Evolutionary conservation across 768 basidiomycete genomes (phyloP).

Genomic region (Mycena sanguinolenta): DNA sequence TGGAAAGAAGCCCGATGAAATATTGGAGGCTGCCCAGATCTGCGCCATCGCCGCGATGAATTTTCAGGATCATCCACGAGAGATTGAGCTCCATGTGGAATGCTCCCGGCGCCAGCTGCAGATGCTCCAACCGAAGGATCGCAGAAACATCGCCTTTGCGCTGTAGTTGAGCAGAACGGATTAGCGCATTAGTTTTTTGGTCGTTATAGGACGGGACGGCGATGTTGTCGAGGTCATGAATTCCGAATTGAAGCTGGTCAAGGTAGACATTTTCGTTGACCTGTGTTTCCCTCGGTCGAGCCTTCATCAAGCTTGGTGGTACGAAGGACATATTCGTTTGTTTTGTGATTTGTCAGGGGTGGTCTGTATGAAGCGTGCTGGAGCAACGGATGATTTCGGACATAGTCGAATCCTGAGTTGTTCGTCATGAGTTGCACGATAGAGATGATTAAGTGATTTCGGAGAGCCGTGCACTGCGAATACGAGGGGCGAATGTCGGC

Average conservation of each 20-base stretch:
- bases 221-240: slow-evolving; percentile 9
- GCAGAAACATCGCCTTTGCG: slow-evolving; percentile 25
- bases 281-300: slow-evolving; percentile 22
- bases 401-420: background rate
- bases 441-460: background rate
- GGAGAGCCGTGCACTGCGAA: background rate
- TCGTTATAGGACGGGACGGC: slow-evolving; percentile 23
- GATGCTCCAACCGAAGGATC: slow-evolving; percentile 17
- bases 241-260: slow-evolving; percentile 26
- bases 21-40: slow-evolving; percentile 34
- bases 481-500: background rate
- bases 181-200: slow-evolving; percentile 26
- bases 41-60: slow-evolving; percentile 17
- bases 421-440: background rate
- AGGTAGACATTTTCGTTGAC: slow-evolving; percentile 32
- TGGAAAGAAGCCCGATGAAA: slow-evolving; percentile 36
- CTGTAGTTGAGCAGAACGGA: slow-evolving; percentile 19
- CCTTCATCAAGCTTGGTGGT: slow-evolving; percentile 29
- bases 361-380: slow-evolving; percentile 9
- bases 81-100: slow-evolving; percentile 41
- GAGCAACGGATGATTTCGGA: background rate
- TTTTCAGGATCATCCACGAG: slow-evolving; percentile 29
- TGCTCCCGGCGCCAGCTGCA: slow-evolving; percentile 31
- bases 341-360: slow-evolving; percentile 13
- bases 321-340: slow-evolving; percentile 19